These are phyloP conservation scores for Collariella sp. DNA, from an alignment of 495 filamentous ascomycete genomes.

Conservation along the genomic window DNA sequence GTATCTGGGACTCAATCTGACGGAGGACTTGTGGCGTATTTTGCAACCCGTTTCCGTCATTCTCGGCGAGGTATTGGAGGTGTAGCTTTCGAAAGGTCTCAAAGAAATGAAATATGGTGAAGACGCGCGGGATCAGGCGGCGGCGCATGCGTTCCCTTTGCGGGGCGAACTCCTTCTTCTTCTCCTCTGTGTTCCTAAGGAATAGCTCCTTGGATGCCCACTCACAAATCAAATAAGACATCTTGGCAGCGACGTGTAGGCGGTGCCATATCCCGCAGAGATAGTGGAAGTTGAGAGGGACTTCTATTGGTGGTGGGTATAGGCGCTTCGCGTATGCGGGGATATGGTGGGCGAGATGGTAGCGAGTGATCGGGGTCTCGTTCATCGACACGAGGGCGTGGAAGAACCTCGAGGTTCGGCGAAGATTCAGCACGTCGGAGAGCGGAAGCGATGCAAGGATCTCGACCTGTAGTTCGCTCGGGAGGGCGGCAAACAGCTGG, in stretches of 20 bases:
- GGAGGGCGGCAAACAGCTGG: constrained; percentile 42
- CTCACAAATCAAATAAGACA: constrained; percentile 46
- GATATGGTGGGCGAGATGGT: constrained; percentile 46
- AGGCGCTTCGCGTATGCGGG: constrained; percentile 45
- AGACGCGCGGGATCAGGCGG: constrained; percentile 45
- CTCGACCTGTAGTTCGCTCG: constrained; percentile 48
- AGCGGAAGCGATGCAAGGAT: constrained; percentile 48
- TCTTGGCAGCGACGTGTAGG: constrained; percentile 46
- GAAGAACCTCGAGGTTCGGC: constrained; percentile 45
- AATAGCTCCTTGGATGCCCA: constrained; percentile 51
- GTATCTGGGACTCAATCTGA: constrained; percentile 46
- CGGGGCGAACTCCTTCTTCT: constrained; percentile 41
- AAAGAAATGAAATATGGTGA: constrained; percentile 53
- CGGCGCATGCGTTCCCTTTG: constrained; percentile 49
- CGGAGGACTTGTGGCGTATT: constrained; percentile 38
- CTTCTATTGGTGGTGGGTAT: constrained; percentile 39
- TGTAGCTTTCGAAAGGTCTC: constrained; percentile 49
- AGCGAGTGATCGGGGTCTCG: constrained; percentile 46
- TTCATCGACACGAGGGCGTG: constrained; percentile 48
- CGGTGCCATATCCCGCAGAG: constrained; percentile 52
- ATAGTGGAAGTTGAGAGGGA: constrained; percentile 44
- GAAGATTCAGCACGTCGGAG: constrained; percentile 43
- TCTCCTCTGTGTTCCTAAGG: constrained; percentile 41
- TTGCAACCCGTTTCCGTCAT: constrained; percentile 32
- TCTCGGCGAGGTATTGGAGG: constrained; percentile 40